A percentile compares a stretch with the other conserved stretches of the same genome.
phyloP scores from a whole-genome alignment of 495 filamentous ascomycete species.

The Penicillium desertorum region DNA sequence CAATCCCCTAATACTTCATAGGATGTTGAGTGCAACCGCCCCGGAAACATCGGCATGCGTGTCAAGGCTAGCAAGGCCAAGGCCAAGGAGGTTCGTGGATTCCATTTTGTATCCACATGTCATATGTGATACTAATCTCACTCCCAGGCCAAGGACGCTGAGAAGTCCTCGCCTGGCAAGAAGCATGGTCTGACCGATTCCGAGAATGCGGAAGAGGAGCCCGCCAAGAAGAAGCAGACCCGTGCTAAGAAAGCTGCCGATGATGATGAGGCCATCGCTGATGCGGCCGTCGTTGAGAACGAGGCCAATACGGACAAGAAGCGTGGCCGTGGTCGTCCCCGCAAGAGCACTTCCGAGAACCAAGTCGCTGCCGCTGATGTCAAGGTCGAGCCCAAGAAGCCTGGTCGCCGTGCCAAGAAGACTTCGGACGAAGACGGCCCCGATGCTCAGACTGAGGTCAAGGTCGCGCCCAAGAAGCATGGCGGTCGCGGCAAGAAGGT shows the following conservation, averaged over 20 bases:
- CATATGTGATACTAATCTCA: slow-evolving; percentile 16
- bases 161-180: slow-evolving; percentile 33
- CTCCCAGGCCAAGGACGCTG: neutral
- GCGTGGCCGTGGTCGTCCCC: neutral
- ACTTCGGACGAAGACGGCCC: neutral
- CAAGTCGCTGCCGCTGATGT: neutral
- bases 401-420: slow-evolving; percentile 39
- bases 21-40: slow-evolving; percentile 69
- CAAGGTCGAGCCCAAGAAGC: slow-evolving; percentile 16
- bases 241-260: slow-evolving; percentile 37
- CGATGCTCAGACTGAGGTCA: neutral
- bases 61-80: slow-evolving; percentile 32
- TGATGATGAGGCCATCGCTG: neutral
- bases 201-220: slow-evolving; percentile 35
- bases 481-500: slow-evolving; percentile 35
- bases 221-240: slow-evolving; percentile 16
- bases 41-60: slow-evolving; percentile 61
- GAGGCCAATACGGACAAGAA: neutral
- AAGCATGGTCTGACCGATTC: slow-evolving; percentile 14
- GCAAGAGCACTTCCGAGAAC: neutral
- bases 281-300: neutral
- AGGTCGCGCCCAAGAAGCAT: slow-evolving; percentile 20
- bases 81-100: slow-evolving; percentile 1
- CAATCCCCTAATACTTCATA: slow-evolving; percentile 26
- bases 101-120: neutral